phyloP scores from a whole-genome alignment of 2,329 filamentous ascomycete species.

The Cadophora sp. region DNA sequence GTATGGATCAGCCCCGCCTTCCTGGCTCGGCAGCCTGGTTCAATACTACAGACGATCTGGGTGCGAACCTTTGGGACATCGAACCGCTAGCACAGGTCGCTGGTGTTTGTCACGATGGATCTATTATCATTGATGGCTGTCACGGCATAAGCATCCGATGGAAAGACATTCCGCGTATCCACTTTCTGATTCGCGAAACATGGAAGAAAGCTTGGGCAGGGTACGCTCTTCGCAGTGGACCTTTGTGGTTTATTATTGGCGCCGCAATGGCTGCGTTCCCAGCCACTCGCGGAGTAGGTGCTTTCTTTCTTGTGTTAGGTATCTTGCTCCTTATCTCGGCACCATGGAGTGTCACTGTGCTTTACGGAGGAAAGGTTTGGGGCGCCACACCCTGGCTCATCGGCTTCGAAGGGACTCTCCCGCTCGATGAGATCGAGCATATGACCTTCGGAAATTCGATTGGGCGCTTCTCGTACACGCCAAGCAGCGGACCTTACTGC shows the following conservation, averaged over 20 bases:
- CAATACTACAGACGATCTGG: slow-evolving; percentile 37
- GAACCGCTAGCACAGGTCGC: slow-evolving; percentile 43
- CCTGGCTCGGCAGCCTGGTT: slow-evolving; percentile 30
- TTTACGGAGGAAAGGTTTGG: slow-evolving; percentile 33
- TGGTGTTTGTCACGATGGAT: slow-evolving; percentile 43
- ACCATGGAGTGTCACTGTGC: slow-evolving; percentile 19
- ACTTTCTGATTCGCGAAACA: slow-evolving; percentile 17
- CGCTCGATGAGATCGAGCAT: slow-evolving; percentile 10
- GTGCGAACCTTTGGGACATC: slow-evolving; percentile 43
- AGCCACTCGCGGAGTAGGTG: background rate
- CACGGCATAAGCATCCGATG: slow-evolving; percentile 43
- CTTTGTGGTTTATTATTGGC: slow-evolving; percentile 9
- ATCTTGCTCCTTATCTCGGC: slow-evolving; percentile 25
- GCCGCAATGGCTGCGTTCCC: background rate
- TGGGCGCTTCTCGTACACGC: slow-evolving; percentile 26
- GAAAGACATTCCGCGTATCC: slow-evolving; percentile 12
- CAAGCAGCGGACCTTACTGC: slow-evolving; percentile 15
- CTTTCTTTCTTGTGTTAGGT: slow-evolving; percentile 15
- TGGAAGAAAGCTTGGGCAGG: slow-evolving; percentile 9
- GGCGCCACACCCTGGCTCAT: slow-evolving; percentile 22
- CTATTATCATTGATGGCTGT: slow-evolving; percentile 42
- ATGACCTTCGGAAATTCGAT: slow-evolving; percentile 33
- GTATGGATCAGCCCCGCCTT: slow-evolving; percentile 25
- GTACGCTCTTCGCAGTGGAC: slow-evolving; percentile 20
- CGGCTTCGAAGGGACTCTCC: slow-evolving; percentile 32